These are phyloP conservation scores for Eutypella sp. DNA, from an alignment of 2,329 filamentous ascomycete species.

Conservation along the genomic window DNA sequence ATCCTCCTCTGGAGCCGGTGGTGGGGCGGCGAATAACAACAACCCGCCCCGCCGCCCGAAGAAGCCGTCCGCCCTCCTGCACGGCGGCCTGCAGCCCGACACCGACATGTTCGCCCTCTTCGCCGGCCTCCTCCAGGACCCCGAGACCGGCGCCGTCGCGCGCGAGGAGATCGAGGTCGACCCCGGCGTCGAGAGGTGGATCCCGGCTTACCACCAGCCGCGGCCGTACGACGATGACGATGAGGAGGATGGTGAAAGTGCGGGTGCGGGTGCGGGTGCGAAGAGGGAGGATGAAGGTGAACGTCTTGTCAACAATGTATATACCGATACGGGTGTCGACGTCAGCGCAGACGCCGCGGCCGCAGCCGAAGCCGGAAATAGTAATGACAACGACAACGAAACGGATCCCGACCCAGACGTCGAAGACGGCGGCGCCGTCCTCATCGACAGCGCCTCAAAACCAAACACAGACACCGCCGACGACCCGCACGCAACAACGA, in stretches of 20 bases:
- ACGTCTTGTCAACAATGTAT: no score
- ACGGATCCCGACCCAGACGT: no score
- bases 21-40: constrained; percentile 4
- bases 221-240: constrained; percentile 68
- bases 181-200: constrained; percentile 64
- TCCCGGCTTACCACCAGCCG: constrained; percentile 66
- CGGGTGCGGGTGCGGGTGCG: no score
- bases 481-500: constrained; percentile 69
- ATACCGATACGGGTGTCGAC: no score
- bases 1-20: background rate
- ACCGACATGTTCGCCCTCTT: constrained; percentile 61
- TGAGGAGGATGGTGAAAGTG: background rate
- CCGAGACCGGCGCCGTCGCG: constrained; percentile 43
- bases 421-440: no score
- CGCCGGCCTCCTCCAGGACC: constrained; percentile 51
- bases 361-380: no score
- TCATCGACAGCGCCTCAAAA: background rate
- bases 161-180: constrained; percentile 58
- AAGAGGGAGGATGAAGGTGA: no score
- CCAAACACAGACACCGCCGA: no score
- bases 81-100: constrained; percentile 52
- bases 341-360: no score
- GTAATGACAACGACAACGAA: no score
- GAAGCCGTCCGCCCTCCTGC: constrained; percentile 36
- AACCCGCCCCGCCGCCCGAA: constrained; percentile 28